Conservation (phyloP, 2,329 filamentous ascomycete species). For the Cyphellophora attinorum region DNA sequence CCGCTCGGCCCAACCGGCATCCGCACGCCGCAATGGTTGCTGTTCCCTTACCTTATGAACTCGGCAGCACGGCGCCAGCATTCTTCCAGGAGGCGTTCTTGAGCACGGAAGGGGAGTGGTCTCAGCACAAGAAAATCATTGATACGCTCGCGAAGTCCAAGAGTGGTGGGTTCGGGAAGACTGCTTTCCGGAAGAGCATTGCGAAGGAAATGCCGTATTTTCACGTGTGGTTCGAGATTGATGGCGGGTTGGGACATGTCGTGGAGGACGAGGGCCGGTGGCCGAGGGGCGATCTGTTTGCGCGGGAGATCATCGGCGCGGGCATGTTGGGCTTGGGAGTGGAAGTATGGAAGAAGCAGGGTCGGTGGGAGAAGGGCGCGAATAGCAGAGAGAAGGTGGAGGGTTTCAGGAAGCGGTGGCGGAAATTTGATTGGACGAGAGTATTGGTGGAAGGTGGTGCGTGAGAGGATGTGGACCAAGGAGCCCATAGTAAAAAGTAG, state of each 20-base stretch:
- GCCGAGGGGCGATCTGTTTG: slow-evolving; percentile 88
- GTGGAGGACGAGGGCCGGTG: slow-evolving; percentile 78
- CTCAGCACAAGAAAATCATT: slow-evolving; percentile 88
- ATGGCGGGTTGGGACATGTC: slow-evolving; percentile 85
- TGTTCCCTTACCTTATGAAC: slow-evolving; percentile 77
- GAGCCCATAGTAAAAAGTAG: too few relatives aligned
- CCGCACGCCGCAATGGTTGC: slow-evolving; percentile 78
- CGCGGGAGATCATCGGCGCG: slow-evolving; percentile 79
- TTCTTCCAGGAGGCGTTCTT: slow-evolving; percentile 96
- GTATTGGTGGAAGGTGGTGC: slow-evolving; percentile 41
- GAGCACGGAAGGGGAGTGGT: slow-evolving; percentile 82
- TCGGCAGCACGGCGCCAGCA: slow-evolving; percentile 85
- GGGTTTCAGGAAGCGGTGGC: slow-evolving; percentile 74
- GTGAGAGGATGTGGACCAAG: too few relatives aligned
- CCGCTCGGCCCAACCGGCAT: slow-evolving; percentile 66
- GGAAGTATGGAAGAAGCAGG: slow-evolving; percentile 81
- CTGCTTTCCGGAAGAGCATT: slow-evolving; percentile 71
- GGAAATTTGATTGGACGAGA: slow-evolving; percentile 83
- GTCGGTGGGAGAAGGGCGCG: slow-evolving; percentile 66
- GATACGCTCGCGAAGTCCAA: slow-evolving; percentile 58
- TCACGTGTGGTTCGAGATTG: slow-evolving; percentile 88
- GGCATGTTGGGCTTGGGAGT: slow-evolving; percentile 81
- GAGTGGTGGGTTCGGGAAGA: slow-evolving; percentile 61
- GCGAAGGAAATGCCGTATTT: slow-evolving; percentile 98
- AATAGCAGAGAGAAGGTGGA: slow-evolving; percentile 59